These are phyloP conservation scores for Stagonosporopsis vannaccii DNA, from an alignment of 2,329 filamentous ascomycete species.

Conservation along the genomic window DNA sequence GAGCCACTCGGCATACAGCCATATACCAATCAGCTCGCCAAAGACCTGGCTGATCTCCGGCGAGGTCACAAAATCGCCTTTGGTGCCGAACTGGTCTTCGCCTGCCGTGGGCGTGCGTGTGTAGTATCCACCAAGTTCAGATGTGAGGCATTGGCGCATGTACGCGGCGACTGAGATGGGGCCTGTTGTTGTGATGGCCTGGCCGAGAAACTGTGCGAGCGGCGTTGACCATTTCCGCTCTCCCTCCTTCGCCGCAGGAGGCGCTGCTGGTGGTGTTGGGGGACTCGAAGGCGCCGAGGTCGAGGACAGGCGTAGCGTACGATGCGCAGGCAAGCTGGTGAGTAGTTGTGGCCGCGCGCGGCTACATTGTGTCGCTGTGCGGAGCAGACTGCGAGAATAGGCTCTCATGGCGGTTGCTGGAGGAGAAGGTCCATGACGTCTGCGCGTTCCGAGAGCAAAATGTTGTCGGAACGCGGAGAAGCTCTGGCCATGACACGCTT, in stretches of 20 bases:
- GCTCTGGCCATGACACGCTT: constrained; percentile 43
- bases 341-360: constrained; percentile 17
- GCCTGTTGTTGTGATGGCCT: constrained; percentile 87
- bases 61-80: constrained; percentile 95
- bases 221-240: constrained; percentile 85
- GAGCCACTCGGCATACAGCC: constrained; percentile 97
- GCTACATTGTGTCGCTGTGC: constrained; percentile 31
- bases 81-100: constrained; percentile 87
- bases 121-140: constrained; percentile 91
- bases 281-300: constrained; percentile 24
- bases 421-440: constrained; percentile 45
- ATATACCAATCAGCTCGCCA: constrained; percentile 91
- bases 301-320: constrained; percentile 49
- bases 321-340: constrained; percentile 16
- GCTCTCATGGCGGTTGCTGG: constrained; percentile 40
- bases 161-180: constrained; percentile 91
- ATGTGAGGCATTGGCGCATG: constrained; percentile 98
- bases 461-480: constrained; percentile 40
- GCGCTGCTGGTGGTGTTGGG: constrained; percentile 20
- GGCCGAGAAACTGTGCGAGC: constrained; percentile 82
- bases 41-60: constrained; percentile 98
- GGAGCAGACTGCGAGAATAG: constrained; percentile 36
- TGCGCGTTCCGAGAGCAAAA: constrained; percentile 31
- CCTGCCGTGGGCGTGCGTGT: constrained; percentile 72
- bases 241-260: constrained; percentile 20